Percentiles rank a stretch among this genome's conserved stretches.
phyloP scores from a whole-genome alignment of 2,329 filamentous ascomycete genomes.

The Fusarium haematococcum region DNA sequence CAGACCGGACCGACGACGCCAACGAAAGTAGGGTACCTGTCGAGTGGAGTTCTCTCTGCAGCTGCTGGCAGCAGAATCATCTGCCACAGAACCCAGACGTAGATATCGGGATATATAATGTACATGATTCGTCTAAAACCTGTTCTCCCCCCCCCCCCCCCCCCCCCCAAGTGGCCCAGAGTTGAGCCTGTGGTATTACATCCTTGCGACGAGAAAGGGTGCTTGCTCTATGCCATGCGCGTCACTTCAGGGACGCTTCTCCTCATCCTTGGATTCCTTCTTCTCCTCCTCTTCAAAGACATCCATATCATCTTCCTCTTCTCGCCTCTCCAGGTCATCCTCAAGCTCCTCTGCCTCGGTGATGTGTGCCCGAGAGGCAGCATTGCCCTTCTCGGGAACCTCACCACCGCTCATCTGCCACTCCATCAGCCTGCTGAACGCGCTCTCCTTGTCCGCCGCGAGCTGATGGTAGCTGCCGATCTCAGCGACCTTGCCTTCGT shows the following conservation, averaged over 20 bases:
- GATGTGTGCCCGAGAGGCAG: constrained; percentile 54
- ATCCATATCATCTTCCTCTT: constrained; percentile 49
- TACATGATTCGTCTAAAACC: constrained; percentile 44
- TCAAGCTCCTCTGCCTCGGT: constrained; percentile 66
- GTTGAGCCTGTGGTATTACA: constrained; percentile 31
- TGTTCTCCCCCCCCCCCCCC: constrained; percentile 4
- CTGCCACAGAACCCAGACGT: constrained; percentile 39
- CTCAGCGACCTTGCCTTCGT: constrained; percentile 90
- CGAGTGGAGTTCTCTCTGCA: constrained; percentile 44
- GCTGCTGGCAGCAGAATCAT: constrained; percentile 25
- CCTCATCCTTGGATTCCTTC: constrained; percentile 25
- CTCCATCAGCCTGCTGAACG: constrained; percentile 97
- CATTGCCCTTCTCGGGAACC: constrained; percentile 54
- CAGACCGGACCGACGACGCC: constrained; percentile 36
- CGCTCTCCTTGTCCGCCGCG: constrained; percentile 78
- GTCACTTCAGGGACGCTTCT: constrained; percentile 35
- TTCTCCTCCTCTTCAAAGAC: constrained; percentile 46
- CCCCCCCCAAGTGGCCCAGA: constrained; percentile 4
- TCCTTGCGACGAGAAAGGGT: constrained; percentile 15
- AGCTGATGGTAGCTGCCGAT: constrained; percentile 86
- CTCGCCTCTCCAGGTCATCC: constrained; percentile 58
- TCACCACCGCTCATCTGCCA: constrained; percentile 97
- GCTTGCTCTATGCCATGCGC: constrained; percentile 4
- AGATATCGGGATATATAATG: constrained; percentile 45
- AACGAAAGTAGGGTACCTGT: constrained; percentile 36